Evolutionary conservation across 495 filamentous ascomycete genomes (phyloP).

Genomic region (Penicillium dipodomyicola): DNA sequence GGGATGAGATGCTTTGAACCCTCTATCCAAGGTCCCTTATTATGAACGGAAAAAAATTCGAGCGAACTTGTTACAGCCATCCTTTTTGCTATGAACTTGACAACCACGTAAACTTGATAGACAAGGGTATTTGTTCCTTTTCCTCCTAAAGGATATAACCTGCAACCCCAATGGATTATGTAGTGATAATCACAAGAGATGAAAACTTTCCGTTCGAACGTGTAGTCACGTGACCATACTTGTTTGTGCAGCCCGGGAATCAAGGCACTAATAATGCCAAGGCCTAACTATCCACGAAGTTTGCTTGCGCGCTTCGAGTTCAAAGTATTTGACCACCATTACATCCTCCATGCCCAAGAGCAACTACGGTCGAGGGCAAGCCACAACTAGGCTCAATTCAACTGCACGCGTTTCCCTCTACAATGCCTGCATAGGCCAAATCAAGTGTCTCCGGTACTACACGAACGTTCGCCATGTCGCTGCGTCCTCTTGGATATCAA

Average conservation of each 20-base stretch:
- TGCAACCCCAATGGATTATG: neutral
- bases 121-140: neutral
- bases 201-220: neutral
- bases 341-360: neutral
- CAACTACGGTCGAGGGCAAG: neutral
- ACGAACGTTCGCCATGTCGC: conserved; percentile 5
- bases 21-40: conserved; percentile 1
- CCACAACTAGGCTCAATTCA: neutral
- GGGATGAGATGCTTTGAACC: conserved; percentile 45
- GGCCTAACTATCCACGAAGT: neutral
- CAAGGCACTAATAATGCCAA: neutral
- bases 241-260: neutral
- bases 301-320: neutral
- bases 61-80: neutral
- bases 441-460: neutral
- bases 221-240: neutral
- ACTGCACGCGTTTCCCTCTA: neutral
- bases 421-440: conserved; percentile 8
- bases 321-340: neutral
- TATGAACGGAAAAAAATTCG: conserved; percentile 4
- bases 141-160: neutral
- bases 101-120: neutral
- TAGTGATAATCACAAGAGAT: neutral
- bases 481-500: conserved; percentile 7
- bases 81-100: neutral